Evolutionary conservation across 2,329 filamentous ascomycete genomes (phyloP).

Genomic region (Sclerotinia subarctica): DNA sequence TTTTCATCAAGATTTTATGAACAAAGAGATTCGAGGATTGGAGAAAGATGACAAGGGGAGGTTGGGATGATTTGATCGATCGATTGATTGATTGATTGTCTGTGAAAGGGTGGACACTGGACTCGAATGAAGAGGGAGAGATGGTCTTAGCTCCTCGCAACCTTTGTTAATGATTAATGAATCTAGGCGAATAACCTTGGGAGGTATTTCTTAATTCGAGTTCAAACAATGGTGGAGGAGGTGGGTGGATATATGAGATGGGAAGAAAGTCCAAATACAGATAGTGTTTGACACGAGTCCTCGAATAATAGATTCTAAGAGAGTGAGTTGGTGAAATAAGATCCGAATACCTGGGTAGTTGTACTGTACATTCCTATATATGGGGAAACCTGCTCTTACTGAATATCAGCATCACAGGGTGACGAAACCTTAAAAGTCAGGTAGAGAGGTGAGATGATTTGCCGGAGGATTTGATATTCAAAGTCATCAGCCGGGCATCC

Average conservation of each 20-base stretch:
- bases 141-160: conserved; percentile 2
- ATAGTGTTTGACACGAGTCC: not conserved
- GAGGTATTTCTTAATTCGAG: not conserved
- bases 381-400: not conserved
- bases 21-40: not conserved
- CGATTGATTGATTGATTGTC: not conserved
- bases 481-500: not conserved
- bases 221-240: not conserved
- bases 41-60: not conserved
- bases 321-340: not conserved
- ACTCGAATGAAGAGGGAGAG: conserved; percentile 5
- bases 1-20: not conserved
- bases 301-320: not conserved
- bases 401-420: not conserved
- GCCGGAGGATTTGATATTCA: not conserved
- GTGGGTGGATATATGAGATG: not conserved
- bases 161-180: too few species aligned
- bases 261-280: not conserved
- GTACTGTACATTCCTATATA: too few species aligned
- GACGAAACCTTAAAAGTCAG: not conserved
- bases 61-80: not conserved
- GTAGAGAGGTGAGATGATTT: not conserved
- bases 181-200: not conserved
- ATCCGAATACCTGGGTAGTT: not conserved
- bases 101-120: not conserved